Conservation (phyloP, 2,329 filamentous ascomycete genomes). For the Cryphonectria nitschkei region DNA sequence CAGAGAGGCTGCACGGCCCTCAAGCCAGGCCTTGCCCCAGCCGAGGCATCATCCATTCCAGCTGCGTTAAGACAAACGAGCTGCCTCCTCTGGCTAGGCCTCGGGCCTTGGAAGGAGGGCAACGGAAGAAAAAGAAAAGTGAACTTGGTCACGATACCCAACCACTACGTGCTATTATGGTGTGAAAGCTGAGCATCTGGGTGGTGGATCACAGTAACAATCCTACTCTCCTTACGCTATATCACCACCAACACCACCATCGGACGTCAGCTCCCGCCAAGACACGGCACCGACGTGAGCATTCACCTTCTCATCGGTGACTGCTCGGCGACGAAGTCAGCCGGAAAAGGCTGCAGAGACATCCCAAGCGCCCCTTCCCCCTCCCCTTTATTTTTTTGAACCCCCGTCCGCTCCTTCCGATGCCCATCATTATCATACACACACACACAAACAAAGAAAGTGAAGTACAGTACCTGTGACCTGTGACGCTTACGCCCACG, state of each 20-base stretch:
- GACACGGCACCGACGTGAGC: conserved; percentile 9
- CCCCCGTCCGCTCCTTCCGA: conserved; percentile 15
- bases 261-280: neutral
- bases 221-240: neutral
- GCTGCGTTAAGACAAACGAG: conserved; percentile 19
- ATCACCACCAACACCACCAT: conserved; percentile 12
- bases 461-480: neutral
- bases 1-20: conserved; percentile 4
- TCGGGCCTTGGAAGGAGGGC: neutral
- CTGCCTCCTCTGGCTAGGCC: conserved; percentile 14
- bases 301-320: conserved; percentile 5
- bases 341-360: conserved; percentile 10
- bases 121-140: neutral
- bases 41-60: conserved; percentile 5
- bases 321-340: conserved; percentile 25
- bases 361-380: neutral
- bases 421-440: neutral
- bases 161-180: conserved; percentile 2
- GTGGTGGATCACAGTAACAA: neutral
- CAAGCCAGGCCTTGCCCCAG: neutral
- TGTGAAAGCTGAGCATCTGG: neutral
- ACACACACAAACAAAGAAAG: neutral
- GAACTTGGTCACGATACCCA: conserved; percentile 15
- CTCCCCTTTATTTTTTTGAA: neutral
- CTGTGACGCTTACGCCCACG: conserved; percentile 24